Evolutionary conservation across 2,329 filamentous ascomycete genomes (phyloP).

Genomic region (Aspergillus persii): DNA sequence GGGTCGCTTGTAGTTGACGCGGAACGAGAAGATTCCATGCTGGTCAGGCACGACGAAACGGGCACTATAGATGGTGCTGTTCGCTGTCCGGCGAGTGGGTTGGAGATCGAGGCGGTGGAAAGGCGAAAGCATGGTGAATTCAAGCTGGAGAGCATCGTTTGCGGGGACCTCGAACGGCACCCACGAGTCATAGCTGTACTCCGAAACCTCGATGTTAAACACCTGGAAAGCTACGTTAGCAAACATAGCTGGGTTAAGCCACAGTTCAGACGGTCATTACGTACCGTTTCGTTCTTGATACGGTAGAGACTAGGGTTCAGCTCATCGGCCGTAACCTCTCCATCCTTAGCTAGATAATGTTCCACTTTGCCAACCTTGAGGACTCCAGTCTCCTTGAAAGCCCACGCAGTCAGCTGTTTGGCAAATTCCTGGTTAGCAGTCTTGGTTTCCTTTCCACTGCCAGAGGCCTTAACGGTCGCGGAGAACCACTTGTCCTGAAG

Average conservation of each 20-base stretch:
- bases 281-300: constrained; percentile 93
- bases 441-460: constrained; percentile 55
- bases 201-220: constrained; percentile 84
- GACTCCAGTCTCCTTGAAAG: constrained; percentile 91
- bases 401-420: constrained; percentile 83
- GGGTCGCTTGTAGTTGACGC: constrained; percentile 93
- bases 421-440: constrained; percentile 83
- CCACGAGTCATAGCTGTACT: constrained; percentile 74
- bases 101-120: constrained; percentile 83
- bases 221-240: constrained; percentile 53
- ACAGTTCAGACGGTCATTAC: constrained; percentile 41
- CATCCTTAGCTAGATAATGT: constrained; percentile 64
- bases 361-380: constrained; percentile 78
- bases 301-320: constrained; percentile 85
- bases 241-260: constrained; percentile 3
- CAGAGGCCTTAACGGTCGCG: constrained; percentile 64
- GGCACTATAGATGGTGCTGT: constrained; percentile 70
- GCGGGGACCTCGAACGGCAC: constrained; percentile 68
- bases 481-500: constrained; percentile 87
- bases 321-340: constrained; percentile 48
- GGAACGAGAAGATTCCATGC: constrained; percentile 99
- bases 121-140: constrained; percentile 97
- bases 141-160: constrained; percentile 79
- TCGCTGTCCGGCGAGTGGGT: constrained; percentile 56
- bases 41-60: constrained; percentile 88